These are phyloP conservation scores for Atkinsonella hypoxylon DNA, from an alignment of 2,329 filamentous ascomycete genomes.

Conservation along the genomic window DNA sequence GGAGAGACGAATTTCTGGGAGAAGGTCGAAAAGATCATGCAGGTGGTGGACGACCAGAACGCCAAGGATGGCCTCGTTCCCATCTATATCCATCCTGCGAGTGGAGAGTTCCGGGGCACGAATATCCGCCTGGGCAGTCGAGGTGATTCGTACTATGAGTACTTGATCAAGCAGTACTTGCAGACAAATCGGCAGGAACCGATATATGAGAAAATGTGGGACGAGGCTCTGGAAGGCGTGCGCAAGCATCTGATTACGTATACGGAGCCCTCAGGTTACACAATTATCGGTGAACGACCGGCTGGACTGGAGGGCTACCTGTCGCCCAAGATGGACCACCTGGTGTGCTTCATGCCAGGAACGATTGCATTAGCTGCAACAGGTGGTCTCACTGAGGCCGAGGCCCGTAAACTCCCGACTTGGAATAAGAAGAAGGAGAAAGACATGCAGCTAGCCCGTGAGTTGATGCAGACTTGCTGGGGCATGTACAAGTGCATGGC, in stretches of 20 bases:
- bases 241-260: slow-evolving; percentile 90
- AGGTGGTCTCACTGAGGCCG: slow-evolving; percentile 59
- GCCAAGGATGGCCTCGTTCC: slow-evolving; percentile 74
- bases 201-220: slow-evolving; percentile 87
- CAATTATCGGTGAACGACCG: slow-evolving; percentile 81
- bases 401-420: slow-evolving; percentile 57
- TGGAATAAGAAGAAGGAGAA: slow-evolving; percentile 76
- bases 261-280: slow-evolving; percentile 65
- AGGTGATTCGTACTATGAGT: slow-evolving; percentile 97
- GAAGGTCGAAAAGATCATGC: slow-evolving; percentile 79
- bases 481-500: slow-evolving; percentile 88
- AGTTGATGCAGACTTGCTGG: slow-evolving; percentile 96
- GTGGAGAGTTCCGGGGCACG: slow-evolving; percentile 64
- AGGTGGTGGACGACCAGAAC: slow-evolving; percentile 76
- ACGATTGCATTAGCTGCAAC: slow-evolving; percentile 87
- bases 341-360: slow-evolving; percentile 95
- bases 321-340: slow-evolving; percentile 91
- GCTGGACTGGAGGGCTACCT: slow-evolving; percentile 54
- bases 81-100: slow-evolving; percentile 76
- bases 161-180: slow-evolving; percentile 95
- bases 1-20: slow-evolving; percentile 92
- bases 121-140: slow-evolving; percentile 89
- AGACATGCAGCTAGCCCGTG: slow-evolving; percentile 75
- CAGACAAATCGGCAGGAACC: slow-evolving; percentile 81
- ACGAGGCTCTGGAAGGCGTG: slow-evolving; percentile 71